Percentiles rank a stretch among this genome's conserved stretches.
These are phyloP conservation scores for Laguncularia racemosa DNA, from an alignment of 345 rosid species.

Conservation along the genomic window DNA sequence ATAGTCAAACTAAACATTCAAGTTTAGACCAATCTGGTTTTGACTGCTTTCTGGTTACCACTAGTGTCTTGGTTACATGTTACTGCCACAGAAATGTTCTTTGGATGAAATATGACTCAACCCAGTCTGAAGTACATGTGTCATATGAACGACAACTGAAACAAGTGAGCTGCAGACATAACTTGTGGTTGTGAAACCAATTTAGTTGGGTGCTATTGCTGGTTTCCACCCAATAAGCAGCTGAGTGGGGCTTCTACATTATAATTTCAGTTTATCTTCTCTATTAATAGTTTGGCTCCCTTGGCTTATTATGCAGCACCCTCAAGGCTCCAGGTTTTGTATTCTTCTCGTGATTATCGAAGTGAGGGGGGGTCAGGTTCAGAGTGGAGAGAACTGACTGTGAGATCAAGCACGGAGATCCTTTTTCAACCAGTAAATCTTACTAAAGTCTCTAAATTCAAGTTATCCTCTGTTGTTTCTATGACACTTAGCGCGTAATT, in stretches of 20 bases:
- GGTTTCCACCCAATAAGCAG: no score
- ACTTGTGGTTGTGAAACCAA: neutral
- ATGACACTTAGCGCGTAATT: constrained; percentile 64
- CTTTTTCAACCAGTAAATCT: constrained; percentile 58
- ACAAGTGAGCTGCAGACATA: no score
- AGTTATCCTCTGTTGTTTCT: constrained; percentile 64
- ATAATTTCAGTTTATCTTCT: neutral
- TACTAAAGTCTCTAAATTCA: constrained; percentile 53
- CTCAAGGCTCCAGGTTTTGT: constrained; percentile 69
- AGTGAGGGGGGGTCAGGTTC: constrained; percentile 63
- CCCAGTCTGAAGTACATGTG: neutral
- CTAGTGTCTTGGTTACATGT: no score
- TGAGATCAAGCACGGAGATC: constrained; percentile 75
- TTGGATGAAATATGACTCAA: no score
- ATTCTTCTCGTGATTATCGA: constrained; percentile 71
- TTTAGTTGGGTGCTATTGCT: neutral
- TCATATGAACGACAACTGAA: neutral
- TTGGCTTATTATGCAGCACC: constrained; percentile 44
- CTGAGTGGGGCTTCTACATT: neutral
- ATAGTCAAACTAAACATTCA: no score
- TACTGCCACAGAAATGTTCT: no score
- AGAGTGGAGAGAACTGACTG: constrained; percentile 70
- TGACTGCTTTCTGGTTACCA: no score
- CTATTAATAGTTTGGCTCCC: neutral
- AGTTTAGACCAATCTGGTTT: no score